Conservation (phyloP, 2,329 filamentous ascomycete genomes). For the Colletotrichum lindemuthianum region DNA sequence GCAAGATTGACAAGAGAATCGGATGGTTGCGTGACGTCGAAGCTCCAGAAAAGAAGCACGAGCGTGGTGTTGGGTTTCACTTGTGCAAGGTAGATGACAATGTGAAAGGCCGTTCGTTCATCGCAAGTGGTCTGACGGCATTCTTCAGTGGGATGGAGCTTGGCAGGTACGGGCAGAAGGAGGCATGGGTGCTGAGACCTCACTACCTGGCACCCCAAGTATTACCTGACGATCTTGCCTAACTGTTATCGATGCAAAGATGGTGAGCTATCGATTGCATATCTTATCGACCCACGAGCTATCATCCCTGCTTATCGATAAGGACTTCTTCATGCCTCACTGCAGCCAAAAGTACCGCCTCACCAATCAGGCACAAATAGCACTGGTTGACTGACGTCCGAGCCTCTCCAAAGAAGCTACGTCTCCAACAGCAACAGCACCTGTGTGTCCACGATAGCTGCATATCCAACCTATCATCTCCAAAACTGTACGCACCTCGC, state of each 20-base stretch:
- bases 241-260: not conserved
- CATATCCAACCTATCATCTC: slow-evolving; percentile 31
- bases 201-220: no score
- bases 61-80: not conserved
- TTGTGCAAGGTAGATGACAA: not conserved
- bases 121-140: slow-evolving; percentile 10
- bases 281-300: no score
- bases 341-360: not conserved
- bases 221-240: no score
- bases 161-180: no score
- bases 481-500: slow-evolving; percentile 20
- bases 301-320: not conserved
- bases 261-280: no score
- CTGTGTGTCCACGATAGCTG: slow-evolving; percentile 6
- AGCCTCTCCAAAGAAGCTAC: slow-evolving; percentile 34
- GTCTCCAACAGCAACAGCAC: slow-evolving; percentile 25
- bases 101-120: slow-evolving; percentile 18
- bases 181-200: no score
- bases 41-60: not conserved
- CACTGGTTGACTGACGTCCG: slow-evolving; percentile 1
- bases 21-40: slow-evolving; percentile 6
- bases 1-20: slow-evolving; percentile 1
- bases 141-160: no score
- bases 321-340: not conserved
- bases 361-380: not conserved